Evolutionary conservation across 1,139 yeast genomes (phyloP), one percentile per base, ranked within the genome.

Genomic region (Kluyveromyces sp.): DNA sequence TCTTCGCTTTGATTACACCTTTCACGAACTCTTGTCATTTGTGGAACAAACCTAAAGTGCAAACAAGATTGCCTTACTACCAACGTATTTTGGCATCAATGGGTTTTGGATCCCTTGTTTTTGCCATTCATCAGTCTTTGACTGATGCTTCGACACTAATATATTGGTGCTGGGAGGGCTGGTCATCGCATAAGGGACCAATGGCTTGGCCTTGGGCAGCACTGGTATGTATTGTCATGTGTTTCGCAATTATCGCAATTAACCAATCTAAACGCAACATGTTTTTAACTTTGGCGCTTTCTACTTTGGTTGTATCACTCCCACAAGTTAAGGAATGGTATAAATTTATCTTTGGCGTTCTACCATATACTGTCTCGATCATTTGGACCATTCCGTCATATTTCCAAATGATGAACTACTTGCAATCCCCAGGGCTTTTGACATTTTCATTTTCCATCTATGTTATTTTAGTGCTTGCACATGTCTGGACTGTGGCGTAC

Each of bases 401-500:
- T 49, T 75, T 87, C 55, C 76, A 75, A 50, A 71, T 78, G 4
- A 72, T 78, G 3, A 72, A 79, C 27, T 74, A 78, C n/a, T 75
- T 78, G 60, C 70, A 77, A 52, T 81, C 88, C 31, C 79, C 80
- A 4, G 58, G 71, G 31, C 60, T 79, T 0, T 84, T 82, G 61
- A 77, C 80, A 8, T 50, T 80, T 4, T 83, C 82, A 0, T 74
- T 81, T 47, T 63, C 83, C 15, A 61, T 79, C 47, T 71, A 78
- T 51, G 69, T 83, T 41, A 50, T 85, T 4, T 65, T 85, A 38
- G 70, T 80, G 15, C 73, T 92, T 52, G 92, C 86, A 10, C 92
- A 90, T 65, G 95, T 92, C 43, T 92, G 97, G 97, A 81, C 85
- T 45, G 98, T 92, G 37, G 98, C 98, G 0, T 92, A 92, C 65